Conservation (phyloP, 2,329 filamentous ascomycete genomes). For the Diaporthe humulicola region DNA sequence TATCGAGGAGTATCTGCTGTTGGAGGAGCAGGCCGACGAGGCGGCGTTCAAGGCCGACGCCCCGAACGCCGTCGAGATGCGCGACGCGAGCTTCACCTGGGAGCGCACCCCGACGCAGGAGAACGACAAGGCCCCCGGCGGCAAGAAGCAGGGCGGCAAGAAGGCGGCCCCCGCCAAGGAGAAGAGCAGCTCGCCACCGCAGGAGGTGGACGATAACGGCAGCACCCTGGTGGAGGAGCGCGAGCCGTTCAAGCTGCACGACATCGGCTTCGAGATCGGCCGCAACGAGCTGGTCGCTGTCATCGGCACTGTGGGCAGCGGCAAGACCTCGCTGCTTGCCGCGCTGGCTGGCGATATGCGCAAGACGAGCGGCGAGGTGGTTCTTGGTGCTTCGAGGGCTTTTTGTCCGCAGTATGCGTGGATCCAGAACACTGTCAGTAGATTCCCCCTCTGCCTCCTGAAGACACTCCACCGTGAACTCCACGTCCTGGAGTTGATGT, state of each 20-base stretch:
- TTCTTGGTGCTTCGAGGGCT: conserved; percentile 82
- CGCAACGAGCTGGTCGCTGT: conserved; percentile 84
- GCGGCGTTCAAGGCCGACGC: conserved; percentile 68
- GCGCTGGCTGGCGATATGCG: conserved; percentile 96
- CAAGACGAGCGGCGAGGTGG: conserved; percentile 79
- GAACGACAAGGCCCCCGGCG: conserved; percentile 35
- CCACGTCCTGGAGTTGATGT: too few relatives aligned
- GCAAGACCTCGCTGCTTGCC: conserved; percentile 90
- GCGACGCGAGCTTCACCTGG: conserved; percentile 87
- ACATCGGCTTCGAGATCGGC: conserved; percentile 76
- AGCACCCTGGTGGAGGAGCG: conserved; percentile 68
- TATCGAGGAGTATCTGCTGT: conserved; percentile 88
- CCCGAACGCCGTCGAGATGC: conserved; percentile 79
- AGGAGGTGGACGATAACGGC: conserved; percentile 55
- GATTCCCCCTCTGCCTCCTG: too few relatives aligned
- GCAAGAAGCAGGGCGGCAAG: conserved; percentile 60
- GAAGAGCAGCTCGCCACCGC: conserved; percentile 36
- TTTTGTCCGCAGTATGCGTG: conserved; percentile 98
- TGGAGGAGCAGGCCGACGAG: conserved; percentile 86
- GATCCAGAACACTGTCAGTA: conserved; percentile 83
- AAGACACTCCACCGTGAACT: neutral
- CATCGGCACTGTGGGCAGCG: conserved; percentile 91
- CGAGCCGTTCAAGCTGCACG: conserved; percentile 80
- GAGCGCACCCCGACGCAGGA: conserved; percentile 65
- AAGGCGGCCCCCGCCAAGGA: conserved; percentile 54